phyloP scores from a whole-genome alignment of 352 stramenopile species.

The Globisporangium acanthophoron region DNA sequence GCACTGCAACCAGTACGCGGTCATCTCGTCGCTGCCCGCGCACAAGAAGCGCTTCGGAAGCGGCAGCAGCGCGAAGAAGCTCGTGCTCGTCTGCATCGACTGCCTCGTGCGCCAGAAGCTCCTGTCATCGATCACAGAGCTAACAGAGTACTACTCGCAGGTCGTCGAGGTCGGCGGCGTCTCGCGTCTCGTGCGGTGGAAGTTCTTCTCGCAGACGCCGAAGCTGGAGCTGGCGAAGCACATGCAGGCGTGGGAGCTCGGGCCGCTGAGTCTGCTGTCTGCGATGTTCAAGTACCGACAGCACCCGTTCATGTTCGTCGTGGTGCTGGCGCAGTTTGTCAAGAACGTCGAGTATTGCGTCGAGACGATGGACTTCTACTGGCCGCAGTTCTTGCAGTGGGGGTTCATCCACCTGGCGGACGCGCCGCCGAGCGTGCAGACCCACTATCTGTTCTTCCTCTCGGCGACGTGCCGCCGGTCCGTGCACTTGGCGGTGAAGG shows the following conservation, averaged over 20 bases:
- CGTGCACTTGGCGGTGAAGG: constrained; percentile 49
- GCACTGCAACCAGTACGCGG: constrained; percentile 32
- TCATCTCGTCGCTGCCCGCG: constrained; percentile 19
- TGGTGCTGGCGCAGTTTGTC: constrained; percentile 55
- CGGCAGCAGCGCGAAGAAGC: constrained; percentile 8
- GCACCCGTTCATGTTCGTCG: constrained; percentile 63
- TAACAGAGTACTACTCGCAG: constrained; percentile 15
- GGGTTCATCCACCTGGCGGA: constrained; percentile 41
- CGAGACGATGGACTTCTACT: constrained; percentile 64
- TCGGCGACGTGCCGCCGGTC: constrained; percentile 42
- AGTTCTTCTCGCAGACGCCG: constrained; percentile 45
- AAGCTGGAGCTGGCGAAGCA: constrained; percentile 37
- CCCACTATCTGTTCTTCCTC: constrained; percentile 63
- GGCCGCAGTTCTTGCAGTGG: constrained; percentile 66
- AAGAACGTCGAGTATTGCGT: constrained; percentile 49
- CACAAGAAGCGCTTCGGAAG: constrained; percentile 5
- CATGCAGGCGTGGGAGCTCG: constrained; percentile 33
- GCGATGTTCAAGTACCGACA: constrained; percentile 66
- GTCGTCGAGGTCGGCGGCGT: constrained; percentile 45
- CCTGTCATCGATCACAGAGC: constrained; percentile 25
- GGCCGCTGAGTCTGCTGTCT: constrained; percentile 43
- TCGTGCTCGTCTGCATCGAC: constrained; percentile 30
- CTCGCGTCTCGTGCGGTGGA: constrained; percentile 44
- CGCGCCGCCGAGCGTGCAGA: constrained; percentile 44
- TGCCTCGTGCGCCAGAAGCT: constrained; percentile 51